phyloP scores from a whole-genome alignment of 129 eudicot species.

The Tanacetum coccineum region DNA sequence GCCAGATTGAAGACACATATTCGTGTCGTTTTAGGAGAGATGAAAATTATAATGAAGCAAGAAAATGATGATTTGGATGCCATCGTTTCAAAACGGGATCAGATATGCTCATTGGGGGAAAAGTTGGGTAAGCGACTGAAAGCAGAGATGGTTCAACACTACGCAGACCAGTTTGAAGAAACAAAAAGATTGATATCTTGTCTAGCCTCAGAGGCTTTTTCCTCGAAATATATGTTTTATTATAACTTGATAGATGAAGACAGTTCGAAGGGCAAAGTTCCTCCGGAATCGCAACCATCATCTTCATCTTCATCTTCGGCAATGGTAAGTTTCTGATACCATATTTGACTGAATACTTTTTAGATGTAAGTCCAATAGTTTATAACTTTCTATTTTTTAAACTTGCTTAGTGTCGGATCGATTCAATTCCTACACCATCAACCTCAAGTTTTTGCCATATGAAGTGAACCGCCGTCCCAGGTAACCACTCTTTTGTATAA shows the following conservation, averaged over 20 bases:
- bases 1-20: too few species aligned
- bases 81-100: neutral
- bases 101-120: neutral
- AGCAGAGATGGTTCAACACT: neutral
- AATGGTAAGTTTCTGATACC: conserved; percentile 11
- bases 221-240: neutral
- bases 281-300: neutral
- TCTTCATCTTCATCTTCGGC: neutral
- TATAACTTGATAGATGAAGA: neutral
- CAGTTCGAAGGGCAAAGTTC: neutral
- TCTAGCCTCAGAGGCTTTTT: neutral
- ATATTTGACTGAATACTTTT: neutral
- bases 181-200: neutral
- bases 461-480: too few species aligned
- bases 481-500: too few species aligned
- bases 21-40: too few species aligned
- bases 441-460: too few species aligned
- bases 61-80: neutral
- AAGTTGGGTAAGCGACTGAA: neutral
- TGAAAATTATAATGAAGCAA: neutral
- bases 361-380: neutral
- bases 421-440: neutral
- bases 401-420: neutral
- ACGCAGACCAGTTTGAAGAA: neutral
- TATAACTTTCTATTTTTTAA: neutral